Conservation (phyloP, 1,284 basidiomycete genomes). For the Coriolopsis trogii region DNA sequence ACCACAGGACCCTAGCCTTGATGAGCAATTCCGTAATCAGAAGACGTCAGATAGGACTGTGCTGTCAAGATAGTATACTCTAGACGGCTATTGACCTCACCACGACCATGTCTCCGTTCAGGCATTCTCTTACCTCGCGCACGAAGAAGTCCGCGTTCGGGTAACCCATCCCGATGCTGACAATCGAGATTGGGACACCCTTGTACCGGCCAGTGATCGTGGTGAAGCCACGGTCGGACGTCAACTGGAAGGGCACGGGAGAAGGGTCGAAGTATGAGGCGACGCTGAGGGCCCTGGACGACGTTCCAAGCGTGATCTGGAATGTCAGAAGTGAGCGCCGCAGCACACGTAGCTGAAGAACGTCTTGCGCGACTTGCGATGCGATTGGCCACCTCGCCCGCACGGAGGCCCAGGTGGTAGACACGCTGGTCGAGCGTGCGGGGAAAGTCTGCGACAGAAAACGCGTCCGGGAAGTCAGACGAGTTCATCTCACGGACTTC, state of each 20-base stretch:
- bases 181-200: conserved; percentile 68
- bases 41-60: conserved; percentile 11
- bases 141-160: conserved; percentile 87
- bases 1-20: conserved; percentile 79
- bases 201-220: conserved; percentile 81
- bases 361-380: conserved; percentile 52
- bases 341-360: not conserved
- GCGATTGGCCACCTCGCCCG: conserved; percentile 81
- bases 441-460: conserved; percentile 63
- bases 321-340: conserved; percentile 5
- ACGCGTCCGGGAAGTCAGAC: conserved; percentile 5
- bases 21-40: conserved; percentile 3
- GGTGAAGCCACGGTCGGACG: conserved; percentile 78
- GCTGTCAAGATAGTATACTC: not conserved
- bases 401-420: conserved; percentile 76
- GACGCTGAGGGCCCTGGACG: conserved; percentile 66
- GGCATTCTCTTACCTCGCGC: conserved; percentile 77
- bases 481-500: conserved; percentile 5
- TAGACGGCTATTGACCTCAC: conserved; percentile 53
- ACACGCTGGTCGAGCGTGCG: conserved; percentile 70
- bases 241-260: conserved; percentile 62
- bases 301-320: conserved; percentile 78
- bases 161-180: conserved; percentile 84
- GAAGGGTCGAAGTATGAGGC: conserved; percentile 60
- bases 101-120: conserved; percentile 77